These are phyloP conservation scores for Panellus pusillus DNA, from an alignment of 768 basidiomycete species.

Conservation along the genomic window DNA sequence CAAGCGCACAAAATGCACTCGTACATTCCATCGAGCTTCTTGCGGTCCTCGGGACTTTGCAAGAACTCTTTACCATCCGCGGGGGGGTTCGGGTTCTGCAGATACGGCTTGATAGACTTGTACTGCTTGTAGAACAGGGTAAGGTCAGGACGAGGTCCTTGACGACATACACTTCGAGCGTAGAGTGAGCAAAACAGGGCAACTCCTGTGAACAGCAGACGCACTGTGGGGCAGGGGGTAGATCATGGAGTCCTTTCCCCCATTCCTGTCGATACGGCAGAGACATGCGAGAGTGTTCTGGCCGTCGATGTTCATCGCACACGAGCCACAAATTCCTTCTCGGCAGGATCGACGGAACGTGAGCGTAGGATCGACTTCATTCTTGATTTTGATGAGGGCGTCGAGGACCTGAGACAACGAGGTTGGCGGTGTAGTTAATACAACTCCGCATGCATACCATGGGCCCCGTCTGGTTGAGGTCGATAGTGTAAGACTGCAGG, in stretches of 20 bases:
- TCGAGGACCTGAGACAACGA: conserved; percentile 62
- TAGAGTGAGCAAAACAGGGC: neutral
- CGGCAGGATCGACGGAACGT: conserved; percentile 94
- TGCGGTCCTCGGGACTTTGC: conserved; percentile 88
- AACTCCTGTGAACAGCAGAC: conserved; percentile 30
- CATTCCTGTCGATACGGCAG: conserved; percentile 86
- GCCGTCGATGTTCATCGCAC: conserved; percentile 99
- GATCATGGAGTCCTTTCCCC: conserved; percentile 77
- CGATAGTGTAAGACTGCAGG: conserved; percentile 88
- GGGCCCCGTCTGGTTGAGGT: conserved; percentile 92
- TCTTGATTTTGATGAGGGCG: conserved; percentile 98
- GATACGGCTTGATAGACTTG: conserved; percentile 97
- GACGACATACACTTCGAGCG: conserved; percentile 85
- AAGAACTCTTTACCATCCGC: conserved; percentile 69
- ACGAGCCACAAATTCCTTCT: conserved; percentile 97
- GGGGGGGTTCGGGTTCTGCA: conserved; percentile 91
- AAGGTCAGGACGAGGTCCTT: conserved; percentile 94
- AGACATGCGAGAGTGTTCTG: conserved; percentile 97
- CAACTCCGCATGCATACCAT: conserved; percentile 58
- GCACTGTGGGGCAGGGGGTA: conserved; percentile 97
- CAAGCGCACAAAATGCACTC: conserved; percentile 97
- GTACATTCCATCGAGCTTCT: conserved; percentile 96
- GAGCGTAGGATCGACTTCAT: conserved; percentile 94
- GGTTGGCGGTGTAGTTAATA: conserved; percentile 1
- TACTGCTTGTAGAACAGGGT: conserved; percentile 98